These are phyloP conservation scores for Xylaria longipes DNA, from an alignment of 495 filamentous ascomycete genomes.

Conservation along the genomic window DNA sequence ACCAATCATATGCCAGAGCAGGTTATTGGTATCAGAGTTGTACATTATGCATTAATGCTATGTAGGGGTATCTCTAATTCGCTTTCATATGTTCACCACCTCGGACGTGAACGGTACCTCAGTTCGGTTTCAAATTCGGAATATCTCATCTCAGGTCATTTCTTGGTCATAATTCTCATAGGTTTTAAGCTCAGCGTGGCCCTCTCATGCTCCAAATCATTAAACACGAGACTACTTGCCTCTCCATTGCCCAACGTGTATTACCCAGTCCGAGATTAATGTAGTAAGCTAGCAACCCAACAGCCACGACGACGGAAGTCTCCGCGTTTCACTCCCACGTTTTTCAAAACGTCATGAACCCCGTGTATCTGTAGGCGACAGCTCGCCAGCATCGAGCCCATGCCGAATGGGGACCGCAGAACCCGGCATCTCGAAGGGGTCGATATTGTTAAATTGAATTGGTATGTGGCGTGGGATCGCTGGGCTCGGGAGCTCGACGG, in stretches of 20 bases:
- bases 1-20: not conserved
- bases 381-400: not conserved
- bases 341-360: not conserved
- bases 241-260: not conserved
- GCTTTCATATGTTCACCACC: not conserved
- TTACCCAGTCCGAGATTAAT: not conserved
- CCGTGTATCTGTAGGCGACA: not conserved
- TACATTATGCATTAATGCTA: not conserved
- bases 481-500: constrained; percentile 18
- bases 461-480: constrained; percentile 3
- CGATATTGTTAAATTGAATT: not conserved
- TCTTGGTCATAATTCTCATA: not conserved
- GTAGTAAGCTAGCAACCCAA: too few species aligned
- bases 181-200: not conserved
- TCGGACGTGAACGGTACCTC: not conserved
- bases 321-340: not conserved
- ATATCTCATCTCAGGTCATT: not conserved
- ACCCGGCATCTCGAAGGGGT: not conserved
- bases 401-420: not conserved
- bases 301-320: not conserved
- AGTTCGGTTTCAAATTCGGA: not conserved
- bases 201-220: not conserved
- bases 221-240: not conserved
- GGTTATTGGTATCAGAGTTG: not conserved
- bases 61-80: not conserved